These are phyloP conservation scores for Rhodosporidiobolus sp. DNA, from an alignment of 768 basidiomycete genomes.

Conservation along the genomic window DNA sequence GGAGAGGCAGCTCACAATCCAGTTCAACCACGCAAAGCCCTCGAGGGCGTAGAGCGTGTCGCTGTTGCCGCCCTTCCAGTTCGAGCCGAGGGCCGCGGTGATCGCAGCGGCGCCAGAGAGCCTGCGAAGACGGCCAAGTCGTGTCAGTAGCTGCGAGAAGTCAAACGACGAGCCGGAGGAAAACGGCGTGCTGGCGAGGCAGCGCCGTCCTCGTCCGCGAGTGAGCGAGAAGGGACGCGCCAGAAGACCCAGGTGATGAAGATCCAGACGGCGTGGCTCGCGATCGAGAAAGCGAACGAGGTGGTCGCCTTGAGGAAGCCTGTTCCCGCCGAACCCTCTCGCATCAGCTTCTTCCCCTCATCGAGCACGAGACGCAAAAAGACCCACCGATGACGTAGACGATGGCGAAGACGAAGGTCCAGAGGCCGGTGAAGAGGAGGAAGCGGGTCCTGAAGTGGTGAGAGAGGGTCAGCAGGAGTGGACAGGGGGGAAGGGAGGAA, in stretches of 20 bases:
- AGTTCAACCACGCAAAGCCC: conserved; percentile 44
- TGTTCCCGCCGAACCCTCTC: background rate
- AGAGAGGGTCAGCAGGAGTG: background rate
- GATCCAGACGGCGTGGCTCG: conserved; percentile 34
- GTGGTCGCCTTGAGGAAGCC: conserved; percentile 35
- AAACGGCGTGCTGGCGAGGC: too few relatives aligned
- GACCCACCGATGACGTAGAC: conserved; percentile 37
- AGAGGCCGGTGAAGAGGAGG: conserved; percentile 38
- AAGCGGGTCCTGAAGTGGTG: conserved; percentile 17
- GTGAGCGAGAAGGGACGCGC: conserved; percentile 1
- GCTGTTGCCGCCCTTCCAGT: conserved; percentile 31
- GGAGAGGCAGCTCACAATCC: conserved; percentile 31
- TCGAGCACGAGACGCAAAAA: background rate
- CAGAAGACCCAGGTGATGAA: conserved; percentile 45
- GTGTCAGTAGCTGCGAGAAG: background rate
- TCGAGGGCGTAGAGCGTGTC: conserved; percentile 38
- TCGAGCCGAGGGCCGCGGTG: conserved; percentile 26
- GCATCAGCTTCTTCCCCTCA: background rate
- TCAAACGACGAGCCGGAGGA: background rate
- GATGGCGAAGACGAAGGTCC: conserved; percentile 39
- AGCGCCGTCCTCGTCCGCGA: background rate
- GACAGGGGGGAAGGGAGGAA: background rate
- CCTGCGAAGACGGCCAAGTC: background rate
- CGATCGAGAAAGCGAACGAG: conserved; percentile 45
- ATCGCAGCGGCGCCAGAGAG: conserved; percentile 42